Base-by-base conservation (phyloP, 1,284 basidiomycete genomes). In the Rhodotorula sp. region DNA sequence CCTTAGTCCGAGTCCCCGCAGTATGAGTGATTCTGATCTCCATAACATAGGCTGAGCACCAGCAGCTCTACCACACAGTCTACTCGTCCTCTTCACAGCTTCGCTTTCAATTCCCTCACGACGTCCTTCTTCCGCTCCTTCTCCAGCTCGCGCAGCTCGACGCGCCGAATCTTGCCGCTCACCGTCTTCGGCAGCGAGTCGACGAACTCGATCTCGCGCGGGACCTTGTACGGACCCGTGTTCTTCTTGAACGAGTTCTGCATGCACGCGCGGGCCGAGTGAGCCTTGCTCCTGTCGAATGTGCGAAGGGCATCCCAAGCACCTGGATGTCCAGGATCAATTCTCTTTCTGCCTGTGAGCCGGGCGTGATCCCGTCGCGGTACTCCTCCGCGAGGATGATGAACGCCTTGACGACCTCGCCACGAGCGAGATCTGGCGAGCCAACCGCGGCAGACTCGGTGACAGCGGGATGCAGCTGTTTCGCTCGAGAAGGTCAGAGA, bases 351-450 rank as follows among this genome's bases (percentile, higher is more conserved):
- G 67, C 41, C 56, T 58, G 15, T 5, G 58, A 21, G 63, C 63
- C 36, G 32, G 59, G 63, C 17, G 17, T 15, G 15, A 51, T 19
- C 61, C 63, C 70, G 34, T 54, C 51, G 7, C 51, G 46, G 64
- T 66, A 77, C 34, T 72, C 76, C 9, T 68, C 65, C 6, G 51
- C 41, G 13, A 75, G 63, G 4, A 68, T 68, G 37, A 77, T 41
- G 41, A 75, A 77, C 0, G 76, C 76, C 39, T 77, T 77, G 57
- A 77, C 69, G 17, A 73, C 51, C 51, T 77, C 76, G 21, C 69
- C 69, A 10, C 76, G 68, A 0, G 51, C 53, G 0, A 61, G 22
- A 57, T 77, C 73, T 0, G 76, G 76, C 0, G 76, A 73, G 17
- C 69, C 73, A 34, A 77, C 73, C 9, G 71, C 76, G 7, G 74